Evolutionary conservation across 352 stramenopile species (phyloP), one percentile per base, ranked within the genome.

Genomic region (Blastocystis sp.): DNA sequence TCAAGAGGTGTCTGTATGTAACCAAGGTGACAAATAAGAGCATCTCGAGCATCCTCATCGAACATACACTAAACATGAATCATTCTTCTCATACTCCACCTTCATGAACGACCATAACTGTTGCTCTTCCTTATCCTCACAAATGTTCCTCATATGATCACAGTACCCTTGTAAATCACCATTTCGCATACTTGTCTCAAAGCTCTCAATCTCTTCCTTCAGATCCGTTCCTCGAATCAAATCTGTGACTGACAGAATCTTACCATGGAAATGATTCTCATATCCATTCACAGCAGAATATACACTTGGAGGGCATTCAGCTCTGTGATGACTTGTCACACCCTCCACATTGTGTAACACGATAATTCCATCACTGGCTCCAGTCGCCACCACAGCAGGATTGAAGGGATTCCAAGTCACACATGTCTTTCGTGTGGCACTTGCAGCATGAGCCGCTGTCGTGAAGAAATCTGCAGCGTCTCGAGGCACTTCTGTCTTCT

Each of bases 141-240:
- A 93, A 1, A 88, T 89, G 21, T 89, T 89, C 59, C 93, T 92
- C 88, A 97, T 97, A 52, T 91, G 89, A 74, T 96, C 90, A 89
- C 95, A 98, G 88, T 97, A 94, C 24, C 91, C 92, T 89, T 93
- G 94, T 77, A 95, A 95, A 88, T 97, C 92, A 74, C 92, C 92
- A n/a, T 90, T 91, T 71, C 93, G 90, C 37, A 98, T 92, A 43
- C 92, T 94, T 11, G 90, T 90, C 87, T 98, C 94, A 87, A 98
- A 93, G 27, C 92, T 89, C 78, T 96, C 92, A 0, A 94, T 95
- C 51, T 93, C 91, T 0, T 90, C 90, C 6, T 96, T 93, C 0
- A 98, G 88, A 49, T 91, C 88, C 0, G 88, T 89, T 80, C 96
- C 92, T 61, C 91, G 93, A 35, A 93, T 90, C 37, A 96, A 88